Conservation (phyloP, 2,329 filamentous ascomycete species). For the Hansfordia pulvinata region DNA sequence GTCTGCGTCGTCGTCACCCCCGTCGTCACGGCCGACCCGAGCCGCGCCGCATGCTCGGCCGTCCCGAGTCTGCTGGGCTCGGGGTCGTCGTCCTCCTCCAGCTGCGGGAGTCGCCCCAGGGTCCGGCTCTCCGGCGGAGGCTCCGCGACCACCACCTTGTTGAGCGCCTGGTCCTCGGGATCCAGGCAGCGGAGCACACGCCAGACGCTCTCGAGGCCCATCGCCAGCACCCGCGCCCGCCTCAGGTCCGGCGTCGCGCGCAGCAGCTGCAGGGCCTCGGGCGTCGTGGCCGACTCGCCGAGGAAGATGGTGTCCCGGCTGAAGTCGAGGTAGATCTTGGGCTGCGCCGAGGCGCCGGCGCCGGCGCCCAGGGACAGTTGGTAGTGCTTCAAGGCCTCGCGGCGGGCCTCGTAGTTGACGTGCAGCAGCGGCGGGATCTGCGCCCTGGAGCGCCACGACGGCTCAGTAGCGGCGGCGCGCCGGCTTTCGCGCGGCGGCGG, state of each 20-base stretch:
- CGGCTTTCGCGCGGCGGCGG: no score
- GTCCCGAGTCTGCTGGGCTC: conserved; percentile 8
- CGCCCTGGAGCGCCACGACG: conserved; percentile 17
- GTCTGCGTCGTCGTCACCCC: no score
- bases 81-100: conserved; percentile 13
- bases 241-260: conserved; percentile 11
- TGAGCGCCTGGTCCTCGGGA: conserved; percentile 10
- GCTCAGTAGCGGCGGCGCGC: no score
- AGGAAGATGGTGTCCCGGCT: conserved; percentile 17
- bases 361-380: conserved; percentile 13
- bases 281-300: conserved; percentile 13
- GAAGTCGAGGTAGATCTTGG: conserved; percentile 18
- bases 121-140: conserved; percentile 12
- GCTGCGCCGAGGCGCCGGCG: conserved; percentile 6
- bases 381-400: conserved; percentile 18
- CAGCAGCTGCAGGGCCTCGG: conserved; percentile 15
- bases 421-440: conserved; percentile 17
- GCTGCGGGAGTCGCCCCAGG: conserved; percentile 10
- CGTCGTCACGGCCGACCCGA: no score
- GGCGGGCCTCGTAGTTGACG: conserved; percentile 16
- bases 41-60: no score
- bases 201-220: conserved; percentile 18
- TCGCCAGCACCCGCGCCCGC: conserved; percentile 13
- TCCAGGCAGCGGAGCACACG: conserved; percentile 15
- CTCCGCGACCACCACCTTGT: conserved; percentile 18